phyloP scores from a whole-genome alignment of 2,329 filamentous ascomycete genomes.

The Ophiocordyceps unilateralis region DNA sequence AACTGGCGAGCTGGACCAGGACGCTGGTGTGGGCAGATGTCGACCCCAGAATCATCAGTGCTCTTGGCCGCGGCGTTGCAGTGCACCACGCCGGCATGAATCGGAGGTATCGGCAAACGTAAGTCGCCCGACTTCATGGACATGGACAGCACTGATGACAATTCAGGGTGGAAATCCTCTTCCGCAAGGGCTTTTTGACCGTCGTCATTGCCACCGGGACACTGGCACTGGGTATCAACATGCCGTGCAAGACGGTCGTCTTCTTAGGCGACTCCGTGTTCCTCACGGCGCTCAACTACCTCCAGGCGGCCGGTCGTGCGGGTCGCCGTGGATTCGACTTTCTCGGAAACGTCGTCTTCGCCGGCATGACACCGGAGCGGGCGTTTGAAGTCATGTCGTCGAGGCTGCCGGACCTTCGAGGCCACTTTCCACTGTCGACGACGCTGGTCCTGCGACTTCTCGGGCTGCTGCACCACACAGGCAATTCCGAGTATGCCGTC shows the following conservation, averaged over 20 bases:
- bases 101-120: conserved; percentile 52
- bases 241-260: conserved; percentile 69
- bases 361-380: conserved; percentile 42
- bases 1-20: conserved; percentile 37
- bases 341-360: conserved; percentile 68
- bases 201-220: conserved; percentile 63
- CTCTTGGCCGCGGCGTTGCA: conserved; percentile 50
- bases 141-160: not conserved
- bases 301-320: conserved; percentile 60
- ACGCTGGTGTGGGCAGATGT: conserved; percentile 29
- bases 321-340: conserved; percentile 68
- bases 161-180: conserved; percentile 49
- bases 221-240: conserved; percentile 62
- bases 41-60: conserved; percentile 35
- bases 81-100: conserved; percentile 73
- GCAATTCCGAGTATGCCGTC: conserved; percentile 42
- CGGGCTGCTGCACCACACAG: conserved; percentile 47
- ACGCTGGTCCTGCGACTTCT: conserved; percentile 54
- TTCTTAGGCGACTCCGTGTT: conserved; percentile 60
- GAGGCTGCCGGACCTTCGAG: conserved; percentile 53
- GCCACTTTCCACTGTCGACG: conserved; percentile 64
- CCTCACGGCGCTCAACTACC: conserved; percentile 58
- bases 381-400: conserved; percentile 56
- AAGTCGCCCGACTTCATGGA: conserved; percentile 9
- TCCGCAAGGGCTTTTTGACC: conserved; percentile 52